These are phyloP conservation scores for Henningerozyma blattae DNA, from an alignment of 805 yeast genomes.

Conservation along the genomic window DNA sequence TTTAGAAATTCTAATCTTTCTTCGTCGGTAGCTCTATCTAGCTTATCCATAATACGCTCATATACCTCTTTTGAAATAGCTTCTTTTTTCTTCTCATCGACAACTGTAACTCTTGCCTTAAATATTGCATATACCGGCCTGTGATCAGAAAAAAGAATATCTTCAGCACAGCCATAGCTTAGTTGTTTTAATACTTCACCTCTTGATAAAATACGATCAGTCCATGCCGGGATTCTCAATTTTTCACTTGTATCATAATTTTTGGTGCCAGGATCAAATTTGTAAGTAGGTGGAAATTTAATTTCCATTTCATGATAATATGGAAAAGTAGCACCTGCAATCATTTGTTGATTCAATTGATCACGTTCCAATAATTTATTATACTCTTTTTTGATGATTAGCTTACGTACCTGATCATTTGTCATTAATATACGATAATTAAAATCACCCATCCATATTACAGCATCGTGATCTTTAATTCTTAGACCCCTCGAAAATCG, in stretches of 20 bases:
- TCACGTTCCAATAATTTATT: conserved; percentile 52
- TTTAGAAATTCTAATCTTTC: conserved; percentile 43
- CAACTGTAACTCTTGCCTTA: conserved; percentile 46
- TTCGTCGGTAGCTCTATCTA: conserved; percentile 28
- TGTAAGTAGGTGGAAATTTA: conserved; percentile 82
- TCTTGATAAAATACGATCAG: conserved; percentile 73
- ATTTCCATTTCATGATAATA: conserved; percentile 74
- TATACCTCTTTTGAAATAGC: conserved; percentile 43
- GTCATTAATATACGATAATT: conserved; percentile 70
- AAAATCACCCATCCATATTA: conserved; percentile 90
- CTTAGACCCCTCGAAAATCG: conserved; percentile 45
- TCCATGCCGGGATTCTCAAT: conserved; percentile 94
- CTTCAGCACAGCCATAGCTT: conserved; percentile 45
- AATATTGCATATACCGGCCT: conserved; percentile 77
- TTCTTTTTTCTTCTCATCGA: conserved; percentile 45
- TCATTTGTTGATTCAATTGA: conserved; percentile 70
- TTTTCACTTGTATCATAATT: conserved; percentile 84
- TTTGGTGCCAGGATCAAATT: conserved; percentile 78
- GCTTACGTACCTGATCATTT: conserved; percentile 54
- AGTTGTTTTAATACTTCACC: conserved; percentile 47
- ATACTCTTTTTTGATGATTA: conserved; percentile 38
- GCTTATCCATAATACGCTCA: conserved; percentile 35
- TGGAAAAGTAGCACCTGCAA: conserved; percentile 65
- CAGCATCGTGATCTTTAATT: conserved; percentile 67
- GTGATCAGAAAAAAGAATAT: conserved; percentile 71